Evolutionary conservation across 179 eudicot genomes (phyloP), one percentile per base, ranked within the genome.

Genomic region (Drosera spatulata): DNA sequence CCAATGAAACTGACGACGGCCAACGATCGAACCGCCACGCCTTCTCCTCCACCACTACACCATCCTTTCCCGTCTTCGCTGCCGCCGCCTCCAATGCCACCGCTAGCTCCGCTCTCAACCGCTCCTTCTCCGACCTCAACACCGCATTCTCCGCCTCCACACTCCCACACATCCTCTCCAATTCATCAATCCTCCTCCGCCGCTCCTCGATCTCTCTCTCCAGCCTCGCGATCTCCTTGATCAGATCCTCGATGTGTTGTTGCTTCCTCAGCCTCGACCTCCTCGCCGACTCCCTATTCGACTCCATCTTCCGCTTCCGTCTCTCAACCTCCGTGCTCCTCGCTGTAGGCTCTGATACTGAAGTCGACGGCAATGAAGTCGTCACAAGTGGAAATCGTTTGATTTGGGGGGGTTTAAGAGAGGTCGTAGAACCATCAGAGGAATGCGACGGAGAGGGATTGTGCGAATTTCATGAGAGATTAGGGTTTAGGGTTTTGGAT

Each of bases 221-320:
- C 65, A 69, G 47, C 13, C 41, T 44, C 13, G 50, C 59, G 6
- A 55, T 33, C 41, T 62, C 65, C n/a, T 41, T 57, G 2, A 41
- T 58, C 40, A 77, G 60, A 40, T 73, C 75, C 45, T 70, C 70
- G n/a, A 70, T 48, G 5, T 58, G 58, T 44, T 73, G 49, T 57
- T 77, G 69, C 67, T 73, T 73, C 77, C 61, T 73, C 68, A 67
- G 61, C 61, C 75, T 65, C 37, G 77, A 77, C 39, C 81, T 61
- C 46, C 75, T 59, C 2, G 78, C 81, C 1, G 81, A 77, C 48
- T 77, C 81, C 41, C 81, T 54, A 48, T 77, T 77, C 12, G 77
- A 73, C 8, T 66, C 51, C 75, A 77, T 70, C 66, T 77, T 61
- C 58, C 66, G 68, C 57, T 71, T 55, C 46, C 47, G 71, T 56